Base-by-base conservation (phyloP, 164 flowering plant genomes). In the Buxus sempervirens region DNA sequence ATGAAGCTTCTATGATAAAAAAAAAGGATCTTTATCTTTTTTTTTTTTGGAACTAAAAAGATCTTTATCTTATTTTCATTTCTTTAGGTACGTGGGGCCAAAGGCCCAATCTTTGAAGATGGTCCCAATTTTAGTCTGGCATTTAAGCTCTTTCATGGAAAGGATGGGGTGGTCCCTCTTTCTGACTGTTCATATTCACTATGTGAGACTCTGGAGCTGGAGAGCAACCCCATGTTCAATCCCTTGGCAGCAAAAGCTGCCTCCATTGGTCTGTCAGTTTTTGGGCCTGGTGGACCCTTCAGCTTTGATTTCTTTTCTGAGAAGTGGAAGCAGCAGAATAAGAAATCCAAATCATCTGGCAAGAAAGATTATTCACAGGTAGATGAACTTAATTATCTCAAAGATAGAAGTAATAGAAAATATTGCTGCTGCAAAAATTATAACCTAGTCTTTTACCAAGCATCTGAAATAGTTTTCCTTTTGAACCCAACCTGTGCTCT, bases 51-150 rank as follows among this genome's bases (percentile, higher is more conserved):
- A n/a, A n/a, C n/a, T n/a, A n/a, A n/a, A n/a, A n/a, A n/a, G n/a
- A n/a, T n/a, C n/a, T n/a, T n/a, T n/a, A n/a, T n/a, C n/a, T n/a
- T n/a, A n/a, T 16, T 64, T 41, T 67, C 28, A 0, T 38, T 28
- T 71, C 56, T 58, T 58, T 71, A 89, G 89, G 70, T 69, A 24
- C 72, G 61, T 54, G 97, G 83, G 70, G 77, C 79, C 58, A 89
- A 75, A 74, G 93, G 93, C 74, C 97, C 97, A 75, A 91, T 91
- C 18, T 88, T 91, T 76, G 93, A 91, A 75, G 97, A 91, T 81
- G 95, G 86, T 41, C 84, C 95, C 15, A 86, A 78, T 75, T 91
- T 89, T 73, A 86, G 82, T 54, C 63, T 61, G 76, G 93, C 95
- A 53, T 91, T 88, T 66, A 79, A 71, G 72, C 79, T 91, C 63